phyloP scores from a whole-genome alignment of 2,329 filamentous ascomycete genomes.

The Lachnellula suecica region DNA sequence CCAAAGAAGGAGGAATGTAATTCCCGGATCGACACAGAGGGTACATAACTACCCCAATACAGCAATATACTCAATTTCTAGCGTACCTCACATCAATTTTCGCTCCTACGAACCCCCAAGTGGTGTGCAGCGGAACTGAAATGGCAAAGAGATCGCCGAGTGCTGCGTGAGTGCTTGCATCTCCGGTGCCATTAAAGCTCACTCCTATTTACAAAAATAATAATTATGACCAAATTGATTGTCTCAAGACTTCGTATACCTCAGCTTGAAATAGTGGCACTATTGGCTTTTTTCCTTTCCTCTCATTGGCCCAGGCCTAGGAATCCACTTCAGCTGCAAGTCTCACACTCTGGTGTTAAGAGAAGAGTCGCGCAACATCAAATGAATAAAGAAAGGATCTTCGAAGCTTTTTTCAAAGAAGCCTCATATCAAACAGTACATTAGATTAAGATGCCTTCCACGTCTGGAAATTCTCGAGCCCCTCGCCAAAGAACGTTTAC shows the following conservation, averaged over 20 bases:
- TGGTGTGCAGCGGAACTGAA: no score
- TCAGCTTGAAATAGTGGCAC: constrained; percentile 19
- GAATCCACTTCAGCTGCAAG: constrained; percentile 7
- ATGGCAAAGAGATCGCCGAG: neutral
- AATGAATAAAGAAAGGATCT: constrained; percentile 5
- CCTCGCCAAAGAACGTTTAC: constrained; percentile 24
- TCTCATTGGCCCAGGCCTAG: constrained; percentile 16
- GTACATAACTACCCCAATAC: neutral
- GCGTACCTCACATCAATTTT: neutral
- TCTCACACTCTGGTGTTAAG: constrained; percentile 9
- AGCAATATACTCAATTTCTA: neutral
- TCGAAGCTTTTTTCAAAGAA: neutral
- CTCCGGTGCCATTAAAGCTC: neutral
- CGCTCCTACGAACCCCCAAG: no score
- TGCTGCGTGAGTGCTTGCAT: neutral
- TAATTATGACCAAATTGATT: constrained; percentile 2
- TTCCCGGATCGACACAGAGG: neutral
- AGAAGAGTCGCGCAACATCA: constrained; percentile 11
- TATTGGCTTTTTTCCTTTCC: constrained; percentile 12
- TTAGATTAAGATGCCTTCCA: neutral
- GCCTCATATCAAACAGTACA: neutral
- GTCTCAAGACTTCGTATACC: constrained; percentile 8
- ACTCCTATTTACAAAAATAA: constrained; percentile 8
- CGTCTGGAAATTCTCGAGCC: neutral
- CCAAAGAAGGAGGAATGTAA: neutral